A percentile compares a stretch with the other conserved stretches of the same genome.
Evolutionary conservation across 306 rosid genomes (phyloP).

Genomic region (Pueraria montana): DNA sequence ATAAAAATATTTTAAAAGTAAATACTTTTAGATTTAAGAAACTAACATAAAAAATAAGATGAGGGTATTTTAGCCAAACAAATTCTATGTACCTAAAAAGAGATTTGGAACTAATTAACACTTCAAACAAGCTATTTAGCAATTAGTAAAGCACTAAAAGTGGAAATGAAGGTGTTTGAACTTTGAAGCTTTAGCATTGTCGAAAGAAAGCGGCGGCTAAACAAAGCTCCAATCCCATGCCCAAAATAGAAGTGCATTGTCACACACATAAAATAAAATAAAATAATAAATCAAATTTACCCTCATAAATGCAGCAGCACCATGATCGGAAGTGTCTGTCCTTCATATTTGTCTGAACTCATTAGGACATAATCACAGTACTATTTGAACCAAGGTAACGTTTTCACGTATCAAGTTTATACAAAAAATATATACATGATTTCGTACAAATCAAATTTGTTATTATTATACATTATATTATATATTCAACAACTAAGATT

Average conservation of each 20-base stretch:
- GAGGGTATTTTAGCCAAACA: not conserved
- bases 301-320: conserved; percentile 15
- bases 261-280: not conserved
- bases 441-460: not conserved
- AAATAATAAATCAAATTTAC: not conserved
- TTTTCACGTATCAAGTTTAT: not conserved
- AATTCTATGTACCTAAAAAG: not conserved
- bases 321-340: not conserved
- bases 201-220: not conserved
- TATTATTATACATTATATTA: not conserved
- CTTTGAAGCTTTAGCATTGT: conserved; percentile 11
- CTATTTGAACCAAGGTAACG: not conserved
- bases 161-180: not conserved
- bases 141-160: conserved; percentile 9
- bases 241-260: conserved; percentile 7
- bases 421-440: not conserved
- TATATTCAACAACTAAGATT: not conserved
- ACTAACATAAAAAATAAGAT: not conserved
- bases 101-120: not conserved
- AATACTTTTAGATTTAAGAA: not conserved
- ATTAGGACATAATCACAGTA: not conserved
- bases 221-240: not conserved
- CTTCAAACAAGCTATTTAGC: not conserved
- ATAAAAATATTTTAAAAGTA: too few species aligned
- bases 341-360: conserved; percentile 22